phyloP scores from a whole-genome alignment of 2,329 filamentous ascomycete genomes.

The Penicillium digitatum region DNA sequence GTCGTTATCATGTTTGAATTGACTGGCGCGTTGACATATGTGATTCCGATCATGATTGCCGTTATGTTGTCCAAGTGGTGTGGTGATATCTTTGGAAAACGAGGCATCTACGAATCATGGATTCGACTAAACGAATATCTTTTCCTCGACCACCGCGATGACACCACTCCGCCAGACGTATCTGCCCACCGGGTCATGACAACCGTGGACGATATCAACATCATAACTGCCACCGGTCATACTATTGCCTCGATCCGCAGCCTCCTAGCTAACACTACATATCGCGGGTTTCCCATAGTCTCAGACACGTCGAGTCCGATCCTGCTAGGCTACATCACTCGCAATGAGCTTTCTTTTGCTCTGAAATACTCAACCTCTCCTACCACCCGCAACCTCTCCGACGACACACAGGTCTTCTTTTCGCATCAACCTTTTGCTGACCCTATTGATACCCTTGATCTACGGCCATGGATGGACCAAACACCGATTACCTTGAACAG shows the following conservation, averaged over 20 bases:
- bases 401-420: conserved; percentile 78
- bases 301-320: conserved; percentile 71
- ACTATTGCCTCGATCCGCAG: conserved; percentile 71
- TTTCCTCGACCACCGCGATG: conserved; percentile 87
- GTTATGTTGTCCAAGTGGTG: conserved; percentile 99
- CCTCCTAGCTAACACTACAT: conserved; percentile 69
- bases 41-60: conserved; percentile 97
- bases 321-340: conserved; percentile 88
- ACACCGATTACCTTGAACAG: conserved; percentile 87
- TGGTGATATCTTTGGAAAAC: conserved; percentile 86
- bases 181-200: conserved; percentile 90
- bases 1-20: conserved; percentile 99
- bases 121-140: conserved; percentile 95
- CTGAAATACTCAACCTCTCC: conserved; percentile 59
- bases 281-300: conserved; percentile 89
- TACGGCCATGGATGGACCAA: conserved; percentile 98
- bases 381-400: conserved; percentile 50
- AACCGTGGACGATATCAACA: conserved; percentile 79
- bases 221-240: conserved; percentile 82
- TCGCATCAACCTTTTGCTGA: conserved; percentile 77
- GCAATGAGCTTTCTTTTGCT: conserved; percentile 82
- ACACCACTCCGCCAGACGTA: conserved; percentile 72
- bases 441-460: conserved; percentile 71
- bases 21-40: conserved; percentile 90
- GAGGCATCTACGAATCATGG: conserved; percentile 96